Evolutionary conservation across 768 basidiomycete species (phyloP).

Genomic region (Leucogyrophana mollusca): DNA sequence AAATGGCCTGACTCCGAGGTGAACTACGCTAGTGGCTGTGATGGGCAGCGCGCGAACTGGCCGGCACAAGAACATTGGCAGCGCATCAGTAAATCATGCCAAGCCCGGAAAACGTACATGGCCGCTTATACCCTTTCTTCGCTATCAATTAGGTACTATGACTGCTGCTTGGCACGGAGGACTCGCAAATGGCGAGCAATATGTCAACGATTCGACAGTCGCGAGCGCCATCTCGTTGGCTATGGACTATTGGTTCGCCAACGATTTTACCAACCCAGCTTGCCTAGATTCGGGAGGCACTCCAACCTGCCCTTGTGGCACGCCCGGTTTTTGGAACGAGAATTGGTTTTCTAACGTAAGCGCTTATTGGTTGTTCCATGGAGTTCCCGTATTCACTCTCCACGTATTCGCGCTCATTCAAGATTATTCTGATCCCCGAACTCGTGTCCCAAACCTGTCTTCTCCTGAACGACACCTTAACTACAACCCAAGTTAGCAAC

Average conservation of each 20-base stretch:
- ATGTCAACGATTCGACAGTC: slow-evolving; percentile 39
- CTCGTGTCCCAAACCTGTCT: slow-evolving; percentile 58
- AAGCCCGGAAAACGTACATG: neutral
- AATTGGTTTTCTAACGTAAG: slow-evolving; percentile 65
- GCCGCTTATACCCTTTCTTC: slow-evolving; percentile 2
- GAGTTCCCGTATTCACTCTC: neutral
- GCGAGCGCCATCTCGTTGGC: slow-evolving; percentile 43
- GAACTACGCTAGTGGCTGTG: slow-evolving; percentile 63
- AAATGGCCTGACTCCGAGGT: slow-evolving; percentile 57
- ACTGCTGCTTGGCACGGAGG: slow-evolving; percentile 59
- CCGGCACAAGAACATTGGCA: slow-evolving; percentile 62
- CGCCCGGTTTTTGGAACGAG: slow-evolving; percentile 54
- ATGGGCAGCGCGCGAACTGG: slow-evolving; percentile 66
- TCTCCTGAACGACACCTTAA: slow-evolving; percentile 48
- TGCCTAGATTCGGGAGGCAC: slow-evolving; percentile 59
- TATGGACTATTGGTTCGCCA: slow-evolving; percentile 64
- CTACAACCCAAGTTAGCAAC: slow-evolving; percentile 37
- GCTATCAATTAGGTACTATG: slow-evolving; percentile 41
- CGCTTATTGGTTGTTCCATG: neutral
- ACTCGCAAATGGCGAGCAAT: slow-evolving; percentile 37
- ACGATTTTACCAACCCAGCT: slow-evolving; percentile 51
- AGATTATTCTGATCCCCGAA: slow-evolving; percentile 63
- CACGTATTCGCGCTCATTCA: neutral
- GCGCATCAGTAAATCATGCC: slow-evolving; percentile 41
- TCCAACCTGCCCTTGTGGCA: slow-evolving; percentile 51